A percentile compares a stretch with the other conserved stretches of the same genome.
Evolutionary conservation across 176 grass and related monocot genomes (phyloP).

Genomic region (Phoenix roebelenii): DNA sequence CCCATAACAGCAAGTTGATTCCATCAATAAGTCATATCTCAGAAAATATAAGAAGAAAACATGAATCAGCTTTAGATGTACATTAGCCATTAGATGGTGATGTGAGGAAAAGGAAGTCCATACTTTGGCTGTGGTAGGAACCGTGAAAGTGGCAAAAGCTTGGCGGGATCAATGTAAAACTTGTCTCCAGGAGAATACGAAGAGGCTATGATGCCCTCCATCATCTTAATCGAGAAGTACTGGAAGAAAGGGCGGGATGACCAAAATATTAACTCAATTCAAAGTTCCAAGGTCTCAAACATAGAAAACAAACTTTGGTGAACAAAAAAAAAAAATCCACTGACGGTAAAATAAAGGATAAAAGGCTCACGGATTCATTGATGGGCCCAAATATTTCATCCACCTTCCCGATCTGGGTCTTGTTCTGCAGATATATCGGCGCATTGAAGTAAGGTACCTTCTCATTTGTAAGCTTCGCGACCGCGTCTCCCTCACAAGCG

Average conservation of each 20-base stretch:
- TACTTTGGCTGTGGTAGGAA: slow-evolving; percentile 96
- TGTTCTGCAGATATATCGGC: slow-evolving; percentile 89
- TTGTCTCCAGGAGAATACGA: slow-evolving; percentile 72
- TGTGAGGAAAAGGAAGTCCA: slow-evolving; percentile 1
- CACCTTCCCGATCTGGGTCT: slow-evolving; percentile 90
- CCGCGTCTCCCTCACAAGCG: slow-evolving; percentile 75
- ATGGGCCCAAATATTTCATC: slow-evolving; percentile 99
- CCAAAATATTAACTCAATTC: too few species aligned
- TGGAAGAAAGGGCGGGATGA: slow-evolving; percentile 6
- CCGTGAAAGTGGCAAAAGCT: slow-evolving; percentile 75
- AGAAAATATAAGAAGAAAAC: too few species aligned
- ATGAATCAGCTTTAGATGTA: too few species aligned
- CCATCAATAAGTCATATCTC: too few species aligned
- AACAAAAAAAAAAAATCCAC: too few species aligned
- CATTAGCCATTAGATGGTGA: too few species aligned
- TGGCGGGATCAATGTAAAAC: slow-evolving; percentile 85
- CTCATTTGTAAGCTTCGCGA: slow-evolving; percentile 93
- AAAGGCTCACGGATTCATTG: slow-evolving; percentile 76
- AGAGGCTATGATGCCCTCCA: slow-evolving; percentile 74
- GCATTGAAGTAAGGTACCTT: slow-evolving; percentile 98
- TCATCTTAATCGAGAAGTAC: slow-evolving; percentile 92
- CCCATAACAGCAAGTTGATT: too few species aligned
- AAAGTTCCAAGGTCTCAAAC: too few species aligned
- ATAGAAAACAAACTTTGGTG: too few species aligned
- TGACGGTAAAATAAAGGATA: not conserved